phyloP scores from a whole-genome alignment of 192 early-diverging fungal genomes.

The Bifiguratus adelaidae region DNA sequence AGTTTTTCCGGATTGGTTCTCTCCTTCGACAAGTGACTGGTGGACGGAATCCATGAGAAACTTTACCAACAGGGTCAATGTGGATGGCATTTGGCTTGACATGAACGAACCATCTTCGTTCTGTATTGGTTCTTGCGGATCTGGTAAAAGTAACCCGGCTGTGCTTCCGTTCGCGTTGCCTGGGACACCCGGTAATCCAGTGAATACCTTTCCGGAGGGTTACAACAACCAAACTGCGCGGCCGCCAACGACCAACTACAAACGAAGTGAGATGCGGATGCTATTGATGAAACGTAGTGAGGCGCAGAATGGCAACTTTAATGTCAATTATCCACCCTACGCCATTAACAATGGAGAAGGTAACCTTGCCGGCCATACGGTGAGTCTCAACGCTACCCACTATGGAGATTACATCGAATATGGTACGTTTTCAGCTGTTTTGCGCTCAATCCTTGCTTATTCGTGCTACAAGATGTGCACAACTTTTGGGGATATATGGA shows the following conservation, averaged over 20 bases:
- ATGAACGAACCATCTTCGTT: slow-evolving; percentile 63
- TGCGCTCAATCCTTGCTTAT: too few relatives aligned
- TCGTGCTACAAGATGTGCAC: too few relatives aligned
- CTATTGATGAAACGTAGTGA: slow-evolving; percentile 1
- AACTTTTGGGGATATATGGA: too few relatives aligned
- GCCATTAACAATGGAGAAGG: slow-evolving; percentile 31
- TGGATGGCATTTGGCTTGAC: slow-evolving; percentile 62
- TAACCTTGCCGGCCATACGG: slow-evolving; percentile 32
- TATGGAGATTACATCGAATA: too few relatives aligned
- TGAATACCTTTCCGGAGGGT: too few relatives aligned
- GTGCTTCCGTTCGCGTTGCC: slow-evolving; percentile 12
- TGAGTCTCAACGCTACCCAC: slow-evolving; percentile 27
- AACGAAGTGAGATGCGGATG: slow-evolving; percentile 3
- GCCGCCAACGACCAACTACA: slow-evolving; percentile 19
- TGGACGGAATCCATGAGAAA: too few relatives aligned
- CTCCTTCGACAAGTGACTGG: too few relatives aligned
- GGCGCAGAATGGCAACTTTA: slow-evolving; percentile 2
- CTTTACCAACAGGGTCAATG: too few relatives aligned
- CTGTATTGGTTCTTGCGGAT: slow-evolving; percentile 45
- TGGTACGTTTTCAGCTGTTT: too few relatives aligned
- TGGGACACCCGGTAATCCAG: slow-evolving; percentile 17
- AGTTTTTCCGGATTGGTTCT: slow-evolving; percentile 54
- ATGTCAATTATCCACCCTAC: slow-evolving; percentile 31
- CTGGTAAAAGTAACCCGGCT: slow-evolving; percentile 9
- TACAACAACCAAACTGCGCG: too few relatives aligned